Conservation (phyloP, 177 flowering plant genomes). For the Vitis hybrid region DNA sequence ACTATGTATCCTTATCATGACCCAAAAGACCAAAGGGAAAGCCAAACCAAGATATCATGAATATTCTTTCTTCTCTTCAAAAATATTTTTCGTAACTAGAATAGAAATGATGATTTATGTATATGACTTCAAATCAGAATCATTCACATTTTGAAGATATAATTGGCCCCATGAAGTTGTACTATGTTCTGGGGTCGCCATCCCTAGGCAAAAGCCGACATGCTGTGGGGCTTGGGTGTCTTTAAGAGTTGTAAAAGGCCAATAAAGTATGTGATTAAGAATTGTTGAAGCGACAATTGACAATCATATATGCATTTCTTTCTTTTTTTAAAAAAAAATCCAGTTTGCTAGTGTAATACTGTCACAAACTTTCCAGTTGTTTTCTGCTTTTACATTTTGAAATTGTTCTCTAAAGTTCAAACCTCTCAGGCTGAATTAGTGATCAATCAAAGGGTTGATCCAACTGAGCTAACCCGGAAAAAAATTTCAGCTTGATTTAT, state of each 20-base stretch:
- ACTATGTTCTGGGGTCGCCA: slow-evolving; percentile 8
- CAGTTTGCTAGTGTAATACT: no score
- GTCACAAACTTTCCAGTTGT: neutral
- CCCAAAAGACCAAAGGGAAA: no score
- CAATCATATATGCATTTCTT: neutral
- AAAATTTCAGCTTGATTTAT: neutral
- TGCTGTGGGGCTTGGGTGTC: slow-evolving; percentile 1
- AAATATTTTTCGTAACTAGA: neutral
- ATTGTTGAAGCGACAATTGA: slow-evolving; percentile 1
- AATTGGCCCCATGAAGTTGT: slow-evolving; percentile 6
- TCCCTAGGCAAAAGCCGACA: slow-evolving; percentile 13
- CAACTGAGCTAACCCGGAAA: neutral
- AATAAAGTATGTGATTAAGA: slow-evolving; percentile 4
- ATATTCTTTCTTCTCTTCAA: no score
- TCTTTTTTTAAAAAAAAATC: no score
- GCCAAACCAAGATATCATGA: no score
- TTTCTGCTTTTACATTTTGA: neutral
- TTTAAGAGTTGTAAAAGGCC: neutral
- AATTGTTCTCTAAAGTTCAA: neutral
- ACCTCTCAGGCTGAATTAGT: neutral
- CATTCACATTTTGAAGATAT: neutral
- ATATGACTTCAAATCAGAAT: slow-evolving; percentile 11
- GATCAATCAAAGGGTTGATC: neutral
- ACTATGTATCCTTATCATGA: neutral
- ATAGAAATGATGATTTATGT: neutral